Base-by-base conservation (phyloP, 352 stramenopile genomes). In the Pythium aphanidermatum region DNA sequence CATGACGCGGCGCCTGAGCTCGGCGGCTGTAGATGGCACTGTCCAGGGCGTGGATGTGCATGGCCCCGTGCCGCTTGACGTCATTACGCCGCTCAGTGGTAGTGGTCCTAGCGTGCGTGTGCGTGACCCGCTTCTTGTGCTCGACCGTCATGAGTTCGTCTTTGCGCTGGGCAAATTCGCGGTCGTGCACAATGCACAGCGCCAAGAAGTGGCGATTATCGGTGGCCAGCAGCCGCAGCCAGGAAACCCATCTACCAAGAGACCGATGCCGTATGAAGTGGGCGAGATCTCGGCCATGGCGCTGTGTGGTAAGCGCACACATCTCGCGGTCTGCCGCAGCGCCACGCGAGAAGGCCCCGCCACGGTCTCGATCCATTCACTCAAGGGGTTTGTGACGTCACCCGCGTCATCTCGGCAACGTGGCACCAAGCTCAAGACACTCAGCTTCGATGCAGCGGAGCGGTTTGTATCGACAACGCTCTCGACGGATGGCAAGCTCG, bases 241-340 rank as follows among this genome's bases (percentile, higher is more conserved):
- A 35, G 36, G 28, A 27, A 31, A 36, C 24, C 14, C 24, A 25
- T 34, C 20, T 16, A 48, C 11, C 27, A 28, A 23, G 13, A n/a
- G 4, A 26, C 19, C 12, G 20, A 34, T 37, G 21, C 20, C 19
- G 24, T 40, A 25, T 5, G 33, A 51, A n/a, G 44, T 87, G 0
- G 76, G 74, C 13, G 72, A 85, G 29, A 75, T 92, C 64, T 79
- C 72, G 7, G 76, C 79, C 0, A 69, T 92, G 62, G 72, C 68
- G 2, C 39, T 92, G n/a, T 79, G 72, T 24, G 58, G 55, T 11
- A 86, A 83, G 46, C 63, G 68, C 0, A 58, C 65, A 11, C 63
- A 76, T 17, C 41, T 92, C 7, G 57, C 71, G 2, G 48, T 92
- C 10, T 86, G 70, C 32, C 74, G 76, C 8, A 61, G 61, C 1